Percentiles rank a stretch among this genome's conserved stretches.
phyloP scores from a whole-genome alignment of 2,329 filamentous ascomycete species.

The Thelonectria discophora region DNA sequence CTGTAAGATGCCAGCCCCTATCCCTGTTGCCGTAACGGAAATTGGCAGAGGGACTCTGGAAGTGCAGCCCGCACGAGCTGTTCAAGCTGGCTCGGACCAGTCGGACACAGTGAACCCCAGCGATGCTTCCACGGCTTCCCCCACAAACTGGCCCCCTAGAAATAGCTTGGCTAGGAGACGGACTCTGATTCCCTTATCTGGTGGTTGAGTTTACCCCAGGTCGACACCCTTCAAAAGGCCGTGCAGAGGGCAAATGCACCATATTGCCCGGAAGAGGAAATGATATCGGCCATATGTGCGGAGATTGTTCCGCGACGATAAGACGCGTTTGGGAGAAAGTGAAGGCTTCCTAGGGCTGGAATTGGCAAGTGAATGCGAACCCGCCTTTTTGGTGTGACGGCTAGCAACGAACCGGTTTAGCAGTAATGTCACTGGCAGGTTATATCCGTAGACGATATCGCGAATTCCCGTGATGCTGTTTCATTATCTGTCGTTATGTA shows the following conservation, averaged over 20 bases:
- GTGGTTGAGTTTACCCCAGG: background rate
- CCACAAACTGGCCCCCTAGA: background rate
- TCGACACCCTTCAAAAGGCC: background rate
- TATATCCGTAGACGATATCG: too few relatives aligned
- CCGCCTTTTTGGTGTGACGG: background rate
- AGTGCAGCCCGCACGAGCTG: background rate
- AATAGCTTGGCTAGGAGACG: too few relatives aligned
- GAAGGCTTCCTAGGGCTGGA: background rate
- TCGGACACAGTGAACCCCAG: background rate
- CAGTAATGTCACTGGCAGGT: too few relatives aligned
- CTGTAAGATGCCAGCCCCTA: background rate
- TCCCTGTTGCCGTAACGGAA: background rate
- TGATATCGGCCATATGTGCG: background rate
- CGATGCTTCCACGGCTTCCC: background rate
- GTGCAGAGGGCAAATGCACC: background rate
- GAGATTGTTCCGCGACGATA: background rate
- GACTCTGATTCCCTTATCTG: too few relatives aligned
- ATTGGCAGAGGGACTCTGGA: background rate
- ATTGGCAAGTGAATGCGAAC: background rate
- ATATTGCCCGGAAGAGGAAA: conserved; percentile 2
- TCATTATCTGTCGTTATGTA: conserved; percentile 7
- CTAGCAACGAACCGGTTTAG: background rate
- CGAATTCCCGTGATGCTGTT: background rate
- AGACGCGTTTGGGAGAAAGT: background rate
- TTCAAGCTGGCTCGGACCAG: background rate